phyloP scores from a whole-genome alignment of 129 eudicot genomes.

The Kitagawia praeruptora region DNA sequence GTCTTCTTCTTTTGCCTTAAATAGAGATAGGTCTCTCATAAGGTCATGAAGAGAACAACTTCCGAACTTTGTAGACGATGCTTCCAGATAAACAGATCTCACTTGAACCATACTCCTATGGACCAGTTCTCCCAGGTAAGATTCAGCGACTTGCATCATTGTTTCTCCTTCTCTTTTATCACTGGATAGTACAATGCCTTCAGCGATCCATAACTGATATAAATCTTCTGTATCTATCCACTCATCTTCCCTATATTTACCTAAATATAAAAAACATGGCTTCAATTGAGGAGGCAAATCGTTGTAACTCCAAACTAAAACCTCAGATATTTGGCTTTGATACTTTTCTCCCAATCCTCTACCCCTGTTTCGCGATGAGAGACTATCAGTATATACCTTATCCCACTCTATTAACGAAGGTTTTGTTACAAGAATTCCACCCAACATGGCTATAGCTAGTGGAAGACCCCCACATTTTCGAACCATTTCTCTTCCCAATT shows the following conservation, averaged over 20 bases:
- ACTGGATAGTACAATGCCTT: slow-evolving; percentile 14
- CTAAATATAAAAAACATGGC: slow-evolving; percentile 21
- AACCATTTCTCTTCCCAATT: slow-evolving; percentile 13
- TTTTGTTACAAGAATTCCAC: slow-evolving; percentile 10
- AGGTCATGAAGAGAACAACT: too few relatives aligned
- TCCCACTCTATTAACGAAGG: slow-evolving; percentile 11
- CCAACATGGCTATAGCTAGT: slow-evolving; percentile 13
- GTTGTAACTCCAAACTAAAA: slow-evolving; percentile 15
- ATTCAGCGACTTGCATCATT: slow-evolving; percentile 26
- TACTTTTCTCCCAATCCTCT: neutral
- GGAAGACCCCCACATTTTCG: slow-evolving; percentile 13
- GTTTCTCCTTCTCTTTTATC: slow-evolving; percentile 21
- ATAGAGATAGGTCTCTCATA: too few relatives aligned
- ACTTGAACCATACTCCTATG: slow-evolving; percentile 28
- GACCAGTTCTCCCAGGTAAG: slow-evolving; percentile 23
- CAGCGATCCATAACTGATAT: slow-evolving; percentile 22
- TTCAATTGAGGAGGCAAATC: slow-evolving; percentile 20
- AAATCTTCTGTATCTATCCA: slow-evolving; percentile 9
- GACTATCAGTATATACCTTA: neutral
- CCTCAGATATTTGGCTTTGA: neutral
- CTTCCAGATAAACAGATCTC: neutral
- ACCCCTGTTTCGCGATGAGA: neutral
- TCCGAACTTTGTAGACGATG: too few relatives aligned
- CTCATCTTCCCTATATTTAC: slow-evolving; percentile 13
- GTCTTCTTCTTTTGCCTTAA: too few relatives aligned